phyloP scores from a whole-genome alignment of 1,139 yeast species.

The Magnusiomyces tetraspermus region DNA sequence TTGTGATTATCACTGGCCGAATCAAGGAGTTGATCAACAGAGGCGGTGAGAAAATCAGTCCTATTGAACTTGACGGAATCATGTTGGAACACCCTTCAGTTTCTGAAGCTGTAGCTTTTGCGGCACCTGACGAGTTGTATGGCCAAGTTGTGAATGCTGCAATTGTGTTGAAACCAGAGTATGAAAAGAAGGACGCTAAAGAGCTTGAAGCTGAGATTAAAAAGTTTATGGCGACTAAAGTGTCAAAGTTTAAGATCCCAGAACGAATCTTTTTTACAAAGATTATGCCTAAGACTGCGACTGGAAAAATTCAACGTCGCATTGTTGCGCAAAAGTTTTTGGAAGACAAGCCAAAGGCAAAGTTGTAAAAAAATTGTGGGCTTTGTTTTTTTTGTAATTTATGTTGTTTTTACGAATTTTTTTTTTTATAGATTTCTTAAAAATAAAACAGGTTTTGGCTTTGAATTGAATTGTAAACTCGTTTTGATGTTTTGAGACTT shows the following conservation, averaged over 20 bases:
- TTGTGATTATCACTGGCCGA: constrained; percentile 52
- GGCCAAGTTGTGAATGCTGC: constrained; percentile 64
- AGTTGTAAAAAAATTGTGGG: too few species aligned
- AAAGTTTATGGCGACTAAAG: constrained; percentile 36
- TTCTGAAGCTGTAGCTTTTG: constrained; percentile 59
- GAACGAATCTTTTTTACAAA: constrained; percentile 47
- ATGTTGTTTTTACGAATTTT: too few species aligned
- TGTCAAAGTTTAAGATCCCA: constrained; percentile 52
- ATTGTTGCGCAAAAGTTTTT: constrained; percentile 41
- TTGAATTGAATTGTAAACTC: too few species aligned
- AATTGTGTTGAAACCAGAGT: constrained; percentile 42
- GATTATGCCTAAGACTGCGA: constrained; percentile 57
- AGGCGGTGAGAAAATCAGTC: constrained; percentile 64
- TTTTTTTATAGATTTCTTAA: too few species aligned
- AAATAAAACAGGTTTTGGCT: too few species aligned
- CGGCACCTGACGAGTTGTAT: constrained; percentile 51
- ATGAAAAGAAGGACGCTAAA: constrained; percentile 13
- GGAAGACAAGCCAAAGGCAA: constrained; percentile 22
- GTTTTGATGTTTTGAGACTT: too few species aligned
- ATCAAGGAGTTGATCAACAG: constrained; percentile 58
- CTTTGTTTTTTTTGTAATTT: too few species aligned
- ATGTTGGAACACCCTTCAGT: constrained; percentile 48
- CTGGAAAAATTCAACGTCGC: constrained; percentile 61
- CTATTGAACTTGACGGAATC: constrained; percentile 52
- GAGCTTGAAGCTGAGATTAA: constrained; percentile 38